Evolutionary conservation across 2,329 filamentous ascomycete genomes (phyloP), one percentile per base, ranked within the genome.

Genomic region (Macrophomina phaseolina): DNA sequence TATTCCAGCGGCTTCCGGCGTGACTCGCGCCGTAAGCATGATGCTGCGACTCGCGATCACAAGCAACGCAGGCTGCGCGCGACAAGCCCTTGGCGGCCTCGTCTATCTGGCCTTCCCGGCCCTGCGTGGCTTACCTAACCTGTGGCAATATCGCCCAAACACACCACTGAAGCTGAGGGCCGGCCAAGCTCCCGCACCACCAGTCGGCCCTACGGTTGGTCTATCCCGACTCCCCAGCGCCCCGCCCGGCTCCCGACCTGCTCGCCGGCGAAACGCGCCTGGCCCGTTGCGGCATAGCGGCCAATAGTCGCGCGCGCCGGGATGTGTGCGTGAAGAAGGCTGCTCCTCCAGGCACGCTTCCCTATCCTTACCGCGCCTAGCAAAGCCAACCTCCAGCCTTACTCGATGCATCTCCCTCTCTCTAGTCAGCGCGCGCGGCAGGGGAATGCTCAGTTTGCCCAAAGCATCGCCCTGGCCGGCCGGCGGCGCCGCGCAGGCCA

Each of bases 391-490:
- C 36, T 38, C 36, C 36, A 38, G 36, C 55, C n/a, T 45, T 58
- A 28, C 55, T 58, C 55, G 55, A 58, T 58, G 38, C 55, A 28
- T 42, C 18, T 12, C 55, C 7, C 36, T 7, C 36, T 38, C n/a
- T 14, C 56, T 48, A 45, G 56, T 30, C 56, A 32, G 40, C 42
- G 23, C 55, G 55, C 14, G 38, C 55, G 23, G 55, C 56, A 61
- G 49, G 56, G 56, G 56, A 61, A 61, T 61, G 56, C 56, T 61
- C 56, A 61, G 30, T 18, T 7, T 14, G 40, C 30, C 16, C 28
- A 40, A 61, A 61, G 23, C 42, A 46, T 48, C 56, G 56, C 56
- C 28, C 56, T 61, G 56, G 32, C 56, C 56, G 42, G 55, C 55
- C 36, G 36, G 11, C 36, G 36, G 36, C 36, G 36, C 36, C 11